Evolutionary conservation across 768 basidiomycete species (phyloP).

Genomic region (Mycena belliarum): DNA sequence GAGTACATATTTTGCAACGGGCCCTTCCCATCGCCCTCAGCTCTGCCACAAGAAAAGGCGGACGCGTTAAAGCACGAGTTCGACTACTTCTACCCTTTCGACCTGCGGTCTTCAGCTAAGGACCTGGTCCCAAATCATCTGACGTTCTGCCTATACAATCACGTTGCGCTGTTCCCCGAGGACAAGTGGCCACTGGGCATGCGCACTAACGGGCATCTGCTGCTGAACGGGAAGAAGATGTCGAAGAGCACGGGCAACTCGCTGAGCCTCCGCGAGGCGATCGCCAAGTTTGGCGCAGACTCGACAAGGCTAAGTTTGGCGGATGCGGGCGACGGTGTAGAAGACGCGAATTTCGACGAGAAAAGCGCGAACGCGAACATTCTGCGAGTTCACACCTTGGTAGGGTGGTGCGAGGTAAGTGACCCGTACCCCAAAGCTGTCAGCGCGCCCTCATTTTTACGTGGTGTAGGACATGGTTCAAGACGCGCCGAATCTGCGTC

Average conservation of each 20-base stretch:
- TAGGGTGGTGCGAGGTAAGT: constrained; percentile 88
- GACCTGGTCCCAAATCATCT: constrained; percentile 95
- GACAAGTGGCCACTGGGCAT: constrained; percentile 91
- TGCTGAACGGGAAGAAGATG: constrained; percentile 99
- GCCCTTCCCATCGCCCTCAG: constrained; percentile 67
- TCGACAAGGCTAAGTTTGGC: constrained; percentile 90
- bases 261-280: constrained; percentile 83
- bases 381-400: constrained; percentile 84
- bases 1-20: constrained; percentile 87
- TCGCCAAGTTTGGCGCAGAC: constrained; percentile 96
- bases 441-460: too few relatives aligned
- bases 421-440: too few relatives aligned
- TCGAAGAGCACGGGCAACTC: constrained; percentile 96
- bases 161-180: constrained; percentile 91
- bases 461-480: constrained; percentile 71
- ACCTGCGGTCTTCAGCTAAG: constrained; percentile 97
- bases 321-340: constrained; percentile 95
- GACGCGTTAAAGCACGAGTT: constrained; percentile 88
- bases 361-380: constrained; percentile 97
- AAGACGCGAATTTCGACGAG: constrained; percentile 99
- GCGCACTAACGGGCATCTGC: constrained; percentile 94
- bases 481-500: constrained; percentile 69
- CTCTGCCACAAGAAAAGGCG: constrained; percentile 74
- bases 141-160: constrained; percentile 92
- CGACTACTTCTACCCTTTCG: constrained; percentile 97